Conservation (phyloP, 2,329 filamentous ascomycete genomes). For the Penicillium sp. region DNA sequence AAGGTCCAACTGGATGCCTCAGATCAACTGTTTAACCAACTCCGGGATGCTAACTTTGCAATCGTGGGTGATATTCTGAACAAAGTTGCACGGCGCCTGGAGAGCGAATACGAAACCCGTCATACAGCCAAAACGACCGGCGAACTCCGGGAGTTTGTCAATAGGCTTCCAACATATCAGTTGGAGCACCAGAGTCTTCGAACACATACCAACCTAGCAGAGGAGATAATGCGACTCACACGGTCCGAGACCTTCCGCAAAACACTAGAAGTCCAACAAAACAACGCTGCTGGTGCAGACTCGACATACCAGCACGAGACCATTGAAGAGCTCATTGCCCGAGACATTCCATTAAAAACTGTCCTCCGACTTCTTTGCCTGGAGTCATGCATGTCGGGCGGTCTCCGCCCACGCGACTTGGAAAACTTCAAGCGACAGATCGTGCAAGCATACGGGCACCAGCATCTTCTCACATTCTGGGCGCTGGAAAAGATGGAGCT, state of each 20-base stretch:
- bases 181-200: slow-evolving; percentile 92
- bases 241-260: slow-evolving; percentile 86
- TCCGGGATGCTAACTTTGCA: slow-evolving; percentile 92
- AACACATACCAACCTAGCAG: slow-evolving; percentile 85
- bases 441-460: slow-evolving; percentile 89
- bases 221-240: slow-evolving; percentile 94
- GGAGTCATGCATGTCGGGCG: slow-evolving; percentile 86
- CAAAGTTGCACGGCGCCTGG: slow-evolving; percentile 82
- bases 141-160: slow-evolving; percentile 93
- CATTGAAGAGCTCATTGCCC: slow-evolving; percentile 92
- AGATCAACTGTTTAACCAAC: slow-evolving; percentile 82
- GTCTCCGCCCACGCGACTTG: slow-evolving; percentile 83
- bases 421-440: slow-evolving; percentile 87
- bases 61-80: slow-evolving; percentile 88
- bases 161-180: slow-evolving; percentile 87
- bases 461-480: slow-evolving; percentile 87
- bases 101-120: slow-evolving; percentile 83
- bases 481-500: slow-evolving; percentile 88
- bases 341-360: slow-evolving; percentile 76
- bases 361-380: slow-evolving; percentile 85
- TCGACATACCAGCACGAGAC: slow-evolving; percentile 84
- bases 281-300: slow-evolving; percentile 86
- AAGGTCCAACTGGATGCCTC: slow-evolving; percentile 87
- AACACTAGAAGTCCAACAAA: slow-evolving; percentile 90
- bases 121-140: slow-evolving; percentile 84